Percentiles rank a stretch among this genome's conserved stretches.
Evolutionary conservation across 371 early-diverging fungal genomes (phyloP).

Genomic region (Phascolomyces articulosus): DNA sequence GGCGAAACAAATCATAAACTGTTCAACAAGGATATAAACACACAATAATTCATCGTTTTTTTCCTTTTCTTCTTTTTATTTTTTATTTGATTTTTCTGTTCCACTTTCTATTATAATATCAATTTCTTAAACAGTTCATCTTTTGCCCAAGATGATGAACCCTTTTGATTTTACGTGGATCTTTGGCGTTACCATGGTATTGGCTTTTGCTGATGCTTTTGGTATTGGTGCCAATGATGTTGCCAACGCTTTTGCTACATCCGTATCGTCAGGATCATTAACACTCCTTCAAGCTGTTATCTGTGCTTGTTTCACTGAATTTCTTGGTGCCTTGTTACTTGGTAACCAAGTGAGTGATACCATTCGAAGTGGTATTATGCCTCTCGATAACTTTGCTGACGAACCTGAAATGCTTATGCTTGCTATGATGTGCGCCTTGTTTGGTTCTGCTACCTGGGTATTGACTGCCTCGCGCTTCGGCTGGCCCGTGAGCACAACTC

Average conservation of each 20-base stretch:
- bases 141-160: conserved; percentile 48
- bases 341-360: conserved; percentile 80
- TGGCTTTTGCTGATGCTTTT: conserved; percentile 67
- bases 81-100: background rate
- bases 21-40: too few species aligned
- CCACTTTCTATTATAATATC: background rate
- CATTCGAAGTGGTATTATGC: conserved; percentile 75
- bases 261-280: conserved; percentile 83
- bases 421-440: conserved; percentile 83
- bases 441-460: conserved; percentile 80
- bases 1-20: too few species aligned
- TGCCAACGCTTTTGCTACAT: conserved; percentile 89
- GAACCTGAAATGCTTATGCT: conserved; percentile 81
- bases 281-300: conserved; percentile 72
- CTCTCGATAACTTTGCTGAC: conserved; percentile 44
- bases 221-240: conserved; percentile 92
- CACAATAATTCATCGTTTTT: too few species aligned
- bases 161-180: conserved; percentile 75
- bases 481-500: conserved; percentile 65
- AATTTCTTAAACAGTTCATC: background rate
- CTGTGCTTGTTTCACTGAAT: conserved; percentile 87
- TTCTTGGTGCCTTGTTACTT: conserved; percentile 80
- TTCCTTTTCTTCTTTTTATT: too few species aligned
- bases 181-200: conserved; percentile 71
- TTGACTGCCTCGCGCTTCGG: conserved; percentile 66